Base-by-base conservation (phyloP, 345 rosid genomes). In the Bruguiera sexangula region DNA sequence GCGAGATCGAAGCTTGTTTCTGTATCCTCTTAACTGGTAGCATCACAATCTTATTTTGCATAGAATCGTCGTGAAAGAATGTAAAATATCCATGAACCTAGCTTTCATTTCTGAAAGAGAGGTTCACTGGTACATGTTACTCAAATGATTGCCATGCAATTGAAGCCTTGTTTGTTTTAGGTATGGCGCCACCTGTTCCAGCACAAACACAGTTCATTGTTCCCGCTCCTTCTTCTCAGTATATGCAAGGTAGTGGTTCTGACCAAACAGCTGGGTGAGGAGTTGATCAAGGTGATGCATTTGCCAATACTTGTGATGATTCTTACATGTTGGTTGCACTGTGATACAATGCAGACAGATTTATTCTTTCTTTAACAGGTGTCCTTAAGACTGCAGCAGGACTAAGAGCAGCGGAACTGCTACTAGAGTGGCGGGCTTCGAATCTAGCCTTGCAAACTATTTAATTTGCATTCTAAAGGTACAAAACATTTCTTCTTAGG, bases 391-490 rank as follows among this genome's bases (percentile, higher is more conserved):
- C 77, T 82, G 86, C 89, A 84, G 86, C 88, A 81, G 85, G 88
- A 82, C 89, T 86, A 88, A 82, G 86, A 83, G 82, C 87, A 82
- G 88, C 63, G 81, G 84, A 79, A 79, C 84, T 85, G 94, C 96
- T 91, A 86, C 89, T 76, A 82, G 77, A 85, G 91, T 86, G 83
- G 92, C 85, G 79, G 85, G 92, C 89, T 89, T 89, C 88, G 71
- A 79, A 82, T 86, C 88, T 91, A 86, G 86, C 91, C 95, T 85
- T 89, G 90, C 87, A 84, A 84, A 73, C 85, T 83, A 76, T 70
- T 80, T 75, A 80, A 70, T 80, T 84, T 81, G 86, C 90, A 87
- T 93, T 91, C 88, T 89, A 85, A 85, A 88, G 98, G 97, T 91
- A 85, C 24, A 26, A 16, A 55, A 3, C 29, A 16, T 64, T 69